These are phyloP conservation scores for Elsinoe perseae DNA, from an alignment of 2,329 filamentous ascomycete genomes.

Conservation along the genomic window DNA sequence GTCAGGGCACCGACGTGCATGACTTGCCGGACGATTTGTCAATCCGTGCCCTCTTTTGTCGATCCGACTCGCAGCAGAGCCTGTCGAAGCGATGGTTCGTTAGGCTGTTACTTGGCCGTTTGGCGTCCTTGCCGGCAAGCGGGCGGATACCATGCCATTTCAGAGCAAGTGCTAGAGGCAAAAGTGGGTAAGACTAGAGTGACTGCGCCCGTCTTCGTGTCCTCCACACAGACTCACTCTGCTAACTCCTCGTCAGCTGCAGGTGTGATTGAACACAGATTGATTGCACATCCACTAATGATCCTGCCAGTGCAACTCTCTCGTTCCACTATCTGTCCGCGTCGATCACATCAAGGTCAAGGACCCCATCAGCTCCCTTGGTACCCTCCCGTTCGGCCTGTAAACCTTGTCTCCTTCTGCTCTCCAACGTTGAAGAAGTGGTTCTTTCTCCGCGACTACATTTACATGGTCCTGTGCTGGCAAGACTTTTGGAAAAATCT, in stretches of 20 bases:
- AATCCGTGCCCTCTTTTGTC: neutral
- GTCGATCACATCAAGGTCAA: neutral
- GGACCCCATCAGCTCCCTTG: neutral
- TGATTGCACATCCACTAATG: neutral
- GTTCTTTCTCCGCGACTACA: neutral
- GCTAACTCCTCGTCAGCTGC: neutral
- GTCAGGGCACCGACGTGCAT: neutral
- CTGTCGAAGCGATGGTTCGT: neutral
- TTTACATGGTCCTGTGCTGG: neutral
- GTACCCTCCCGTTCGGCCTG: neutral
- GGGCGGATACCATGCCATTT: neutral
- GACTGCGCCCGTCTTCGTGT: neutral
- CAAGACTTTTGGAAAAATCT: neutral
- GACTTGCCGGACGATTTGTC: neutral
- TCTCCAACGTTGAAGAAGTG: neutral
- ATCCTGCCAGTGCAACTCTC: neutral
- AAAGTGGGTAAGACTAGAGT: neutral
- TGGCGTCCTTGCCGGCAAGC: neutral
- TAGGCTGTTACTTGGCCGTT: conserved; percentile 2
- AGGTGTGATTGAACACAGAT: conserved; percentile 1
- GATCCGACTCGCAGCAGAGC: neutral
- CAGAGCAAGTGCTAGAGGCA: neutral
- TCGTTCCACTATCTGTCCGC: neutral
- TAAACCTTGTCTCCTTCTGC: neutral
- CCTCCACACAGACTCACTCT: neutral